Conservation (phyloP, 2,329 filamentous ascomycete genomes). For the Aspergillus tubingensis region DNA sequence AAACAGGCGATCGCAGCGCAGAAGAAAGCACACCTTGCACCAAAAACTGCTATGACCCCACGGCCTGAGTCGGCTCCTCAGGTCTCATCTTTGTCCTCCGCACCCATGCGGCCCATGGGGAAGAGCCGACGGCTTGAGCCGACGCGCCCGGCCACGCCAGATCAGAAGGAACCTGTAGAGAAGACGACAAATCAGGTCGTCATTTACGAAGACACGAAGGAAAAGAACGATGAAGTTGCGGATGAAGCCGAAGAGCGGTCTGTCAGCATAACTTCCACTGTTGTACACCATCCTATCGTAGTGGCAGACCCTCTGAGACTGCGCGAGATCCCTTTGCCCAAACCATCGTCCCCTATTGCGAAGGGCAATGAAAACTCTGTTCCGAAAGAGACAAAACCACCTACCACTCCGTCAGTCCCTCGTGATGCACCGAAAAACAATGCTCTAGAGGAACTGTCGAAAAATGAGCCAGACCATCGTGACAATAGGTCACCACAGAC, state of each 20-base stretch:
- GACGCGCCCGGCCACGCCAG: conserved; percentile 34
- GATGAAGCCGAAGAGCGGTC: not conserved
- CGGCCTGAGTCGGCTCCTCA: conserved; percentile 57
- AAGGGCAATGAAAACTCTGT: conserved; percentile 29
- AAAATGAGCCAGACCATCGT: conserved; percentile 39
- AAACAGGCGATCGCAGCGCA: conserved; percentile 83
- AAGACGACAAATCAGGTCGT: too few species aligned
- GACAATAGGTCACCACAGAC: conserved; percentile 24
- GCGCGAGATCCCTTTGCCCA: too few species aligned
- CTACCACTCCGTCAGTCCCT: conserved; percentile 21
- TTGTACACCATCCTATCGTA: not conserved
- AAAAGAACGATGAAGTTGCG: too few species aligned
- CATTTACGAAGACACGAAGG: too few species aligned
- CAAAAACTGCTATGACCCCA: conserved; percentile 48
- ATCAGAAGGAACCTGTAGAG: conserved; percentile 19
- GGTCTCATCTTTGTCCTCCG: conserved; percentile 56
- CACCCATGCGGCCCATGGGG: conserved; percentile 55
- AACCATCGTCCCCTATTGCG: not conserved
- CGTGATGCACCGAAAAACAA: conserved; percentile 22
- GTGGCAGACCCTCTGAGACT: not conserved
- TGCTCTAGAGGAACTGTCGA: conserved; percentile 42
- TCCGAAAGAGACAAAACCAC: conserved; percentile 15
- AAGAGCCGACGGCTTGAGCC: conserved; percentile 41
- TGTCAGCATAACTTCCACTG: not conserved
- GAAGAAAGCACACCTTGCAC: conserved; percentile 59